These are phyloP conservation scores for Chlorella sp. DNA, from an alignment of 139 green algal species.

Conservation along the genomic window DNA sequence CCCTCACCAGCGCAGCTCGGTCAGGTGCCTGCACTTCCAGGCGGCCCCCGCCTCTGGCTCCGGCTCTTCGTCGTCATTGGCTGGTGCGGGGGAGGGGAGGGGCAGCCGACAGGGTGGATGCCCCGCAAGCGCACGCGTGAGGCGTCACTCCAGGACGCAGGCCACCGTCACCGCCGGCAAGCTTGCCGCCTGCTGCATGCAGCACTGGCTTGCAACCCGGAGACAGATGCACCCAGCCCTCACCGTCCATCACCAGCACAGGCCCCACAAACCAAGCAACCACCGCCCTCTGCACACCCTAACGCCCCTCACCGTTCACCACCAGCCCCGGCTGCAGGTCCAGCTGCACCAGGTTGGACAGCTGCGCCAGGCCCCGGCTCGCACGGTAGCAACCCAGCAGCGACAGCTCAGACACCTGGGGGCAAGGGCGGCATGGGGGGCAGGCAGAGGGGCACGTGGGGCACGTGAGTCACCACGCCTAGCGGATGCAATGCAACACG, in stretches of 20 bases:
- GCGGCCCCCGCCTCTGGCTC: background rate
- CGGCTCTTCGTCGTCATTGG: background rate
- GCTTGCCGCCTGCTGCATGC: too few species aligned
- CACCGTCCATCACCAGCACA: too few species aligned
- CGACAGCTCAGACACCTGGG: constrained; percentile 18
- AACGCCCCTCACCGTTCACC: background rate
- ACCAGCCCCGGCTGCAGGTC: constrained; percentile 1
- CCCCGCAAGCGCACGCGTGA: too few species aligned
- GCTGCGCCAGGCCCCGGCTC: constrained; percentile 1
- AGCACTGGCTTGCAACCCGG: too few species aligned
- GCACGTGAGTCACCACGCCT: too few species aligned
- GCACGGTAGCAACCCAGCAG: constrained; percentile 19
- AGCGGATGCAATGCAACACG: too few species aligned
- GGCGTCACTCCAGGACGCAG: too few species aligned
- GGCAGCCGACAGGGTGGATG: background rate
- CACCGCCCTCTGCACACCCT: background rate
- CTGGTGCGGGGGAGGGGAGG: background rate
- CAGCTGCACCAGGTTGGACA: constrained; percentile 21
- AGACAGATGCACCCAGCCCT: too few species aligned
- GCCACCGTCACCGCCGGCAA: too few species aligned
- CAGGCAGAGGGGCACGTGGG: too few species aligned
- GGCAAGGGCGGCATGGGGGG: too few species aligned
- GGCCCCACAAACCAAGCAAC: background rate
- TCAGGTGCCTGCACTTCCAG: constrained; percentile 15
- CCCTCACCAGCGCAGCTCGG: constrained; percentile 20